These are phyloP conservation scores for Rhodamnia argentea DNA, from an alignment of 345 rosid genomes.

Conservation along the genomic window DNA sequence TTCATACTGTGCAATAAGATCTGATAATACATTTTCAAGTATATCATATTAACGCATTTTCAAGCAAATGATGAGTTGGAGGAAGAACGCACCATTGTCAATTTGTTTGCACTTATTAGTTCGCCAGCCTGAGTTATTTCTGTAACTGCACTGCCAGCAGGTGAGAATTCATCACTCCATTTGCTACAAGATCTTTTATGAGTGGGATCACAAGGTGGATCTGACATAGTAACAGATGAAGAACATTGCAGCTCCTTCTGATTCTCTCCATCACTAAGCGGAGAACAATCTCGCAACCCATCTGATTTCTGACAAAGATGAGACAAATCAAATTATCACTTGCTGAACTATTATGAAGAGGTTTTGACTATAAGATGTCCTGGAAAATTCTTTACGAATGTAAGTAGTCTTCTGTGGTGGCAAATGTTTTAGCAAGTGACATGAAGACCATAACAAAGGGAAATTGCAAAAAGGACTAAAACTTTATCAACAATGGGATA, in stretches of 20 bases:
- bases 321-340: background rate
- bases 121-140: constrained; percentile 67
- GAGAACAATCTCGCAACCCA: constrained; percentile 33
- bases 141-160: constrained; percentile 47
- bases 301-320: constrained; percentile 42
- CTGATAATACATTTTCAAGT: background rate
- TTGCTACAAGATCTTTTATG: constrained; percentile 72
- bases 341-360: background rate
- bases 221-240: constrained; percentile 33
- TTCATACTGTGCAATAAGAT: background rate
- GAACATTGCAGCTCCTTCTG: constrained; percentile 41
- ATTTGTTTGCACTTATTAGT: constrained; percentile 32
- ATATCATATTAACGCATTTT: background rate
- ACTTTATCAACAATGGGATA: background rate
- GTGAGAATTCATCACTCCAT: constrained; percentile 70
- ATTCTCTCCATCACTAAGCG: constrained; percentile 49
- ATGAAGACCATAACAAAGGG: background rate
- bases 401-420: background rate
- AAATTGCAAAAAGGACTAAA: background rate
- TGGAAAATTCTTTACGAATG: background rate
- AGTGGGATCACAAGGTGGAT: constrained; percentile 40
- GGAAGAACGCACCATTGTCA: constrained; percentile 22
- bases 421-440: background rate
- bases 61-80: background rate
- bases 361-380: background rate